phyloP scores from a whole-genome alignment of 1,284 basidiomycete species.

The Peniophora sp. region DNA sequence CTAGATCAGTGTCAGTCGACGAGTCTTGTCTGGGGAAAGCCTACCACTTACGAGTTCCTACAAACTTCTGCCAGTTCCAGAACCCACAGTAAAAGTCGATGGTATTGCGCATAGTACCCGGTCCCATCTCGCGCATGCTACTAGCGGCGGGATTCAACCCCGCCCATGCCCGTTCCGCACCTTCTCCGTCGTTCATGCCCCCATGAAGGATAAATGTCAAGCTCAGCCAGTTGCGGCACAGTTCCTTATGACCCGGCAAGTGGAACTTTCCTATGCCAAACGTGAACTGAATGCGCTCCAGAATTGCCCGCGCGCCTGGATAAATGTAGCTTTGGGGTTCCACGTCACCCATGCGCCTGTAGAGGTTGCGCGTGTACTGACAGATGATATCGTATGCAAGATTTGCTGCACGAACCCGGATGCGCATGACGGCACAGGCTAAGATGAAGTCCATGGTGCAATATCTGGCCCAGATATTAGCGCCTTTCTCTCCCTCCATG shows the following conservation, averaged over 20 bases:
- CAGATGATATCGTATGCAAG: conserved; percentile 5
- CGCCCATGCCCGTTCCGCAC: conserved; percentile 14
- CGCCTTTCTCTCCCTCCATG: too few species aligned
- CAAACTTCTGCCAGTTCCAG: too few species aligned
- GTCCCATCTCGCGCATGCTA: conserved; percentile 11
- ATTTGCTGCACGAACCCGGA: background rate
- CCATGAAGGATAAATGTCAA: conserved; percentile 10
- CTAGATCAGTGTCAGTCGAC: too few species aligned
- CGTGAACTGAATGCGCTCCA: conserved; percentile 1
- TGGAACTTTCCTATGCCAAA: conserved; percentile 15
- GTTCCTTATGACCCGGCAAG: conserved; percentile 8
- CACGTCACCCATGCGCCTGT: conserved; percentile 6
- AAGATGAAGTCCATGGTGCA: conserved; percentile 7
- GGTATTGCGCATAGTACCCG: too few species aligned
- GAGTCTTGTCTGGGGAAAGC: too few species aligned
- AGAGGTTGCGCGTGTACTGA: conserved; percentile 5
- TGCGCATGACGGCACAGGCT: background rate
- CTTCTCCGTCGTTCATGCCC: conserved; percentile 14
- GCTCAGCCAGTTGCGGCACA: conserved; percentile 12
- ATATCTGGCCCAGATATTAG: too few species aligned
- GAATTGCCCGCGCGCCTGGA: background rate
- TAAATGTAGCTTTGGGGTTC: conserved; percentile 1
- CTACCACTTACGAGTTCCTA: too few species aligned
- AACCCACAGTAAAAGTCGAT: too few species aligned
- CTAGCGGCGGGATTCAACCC: conserved; percentile 8